A percentile compares a stretch with the other conserved stretches of the same genome.
phyloP scores from a whole-genome alignment of 2,329 filamentous ascomycete species.

The Akanthomyces muscarius region DNA sequence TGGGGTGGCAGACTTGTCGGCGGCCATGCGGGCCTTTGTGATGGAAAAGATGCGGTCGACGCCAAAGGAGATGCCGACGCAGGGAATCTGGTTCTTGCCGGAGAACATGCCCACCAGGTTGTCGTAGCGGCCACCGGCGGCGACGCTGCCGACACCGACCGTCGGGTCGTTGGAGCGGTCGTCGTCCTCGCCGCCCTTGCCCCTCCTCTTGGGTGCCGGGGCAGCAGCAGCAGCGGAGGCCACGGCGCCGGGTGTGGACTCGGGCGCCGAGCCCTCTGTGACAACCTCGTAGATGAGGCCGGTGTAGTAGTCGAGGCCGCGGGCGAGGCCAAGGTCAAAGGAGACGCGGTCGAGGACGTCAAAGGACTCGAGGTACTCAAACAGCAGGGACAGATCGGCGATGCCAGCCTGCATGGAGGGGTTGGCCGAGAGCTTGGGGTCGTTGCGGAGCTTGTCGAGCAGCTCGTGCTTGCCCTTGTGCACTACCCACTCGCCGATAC shows the following conservation, averaged over 20 bases:
- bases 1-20: slow-evolving; percentile 46
- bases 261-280: slow-evolving; percentile 69
- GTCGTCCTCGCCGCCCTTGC: slow-evolving; percentile 50
- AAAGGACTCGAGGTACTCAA: slow-evolving; percentile 78
- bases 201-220: slow-evolving; percentile 47
- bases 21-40: slow-evolving; percentile 70
- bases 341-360: slow-evolving; percentile 69
- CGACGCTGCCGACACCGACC: slow-evolving; percentile 80
- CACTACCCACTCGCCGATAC: slow-evolving; percentile 80
- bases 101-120: slow-evolving; percentile 93
- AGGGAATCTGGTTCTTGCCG: slow-evolving; percentile 72
- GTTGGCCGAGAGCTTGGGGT: slow-evolving; percentile 67
- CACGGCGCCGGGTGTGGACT: slow-evolving; percentile 35
- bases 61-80: slow-evolving; percentile 72
- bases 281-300: slow-evolving; percentile 88
- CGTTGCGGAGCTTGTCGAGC: slow-evolving; percentile 63
- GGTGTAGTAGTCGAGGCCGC: slow-evolving; percentile 91
- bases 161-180: slow-evolving; percentile 76
- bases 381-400: slow-evolving; percentile 74
- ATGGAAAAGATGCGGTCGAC: slow-evolving; percentile 95
- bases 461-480: slow-evolving; percentile 72
- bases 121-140: slow-evolving; percentile 88
- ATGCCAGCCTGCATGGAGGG: slow-evolving; percentile 73
- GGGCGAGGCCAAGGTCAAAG: slow-evolving; percentile 84
- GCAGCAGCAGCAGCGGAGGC: slow-evolving; percentile 31